These are phyloP conservation scores for Annulohypoxylon truncatum DNA, from an alignment of 2,329 filamentous ascomycete genomes.

Conservation along the genomic window DNA sequence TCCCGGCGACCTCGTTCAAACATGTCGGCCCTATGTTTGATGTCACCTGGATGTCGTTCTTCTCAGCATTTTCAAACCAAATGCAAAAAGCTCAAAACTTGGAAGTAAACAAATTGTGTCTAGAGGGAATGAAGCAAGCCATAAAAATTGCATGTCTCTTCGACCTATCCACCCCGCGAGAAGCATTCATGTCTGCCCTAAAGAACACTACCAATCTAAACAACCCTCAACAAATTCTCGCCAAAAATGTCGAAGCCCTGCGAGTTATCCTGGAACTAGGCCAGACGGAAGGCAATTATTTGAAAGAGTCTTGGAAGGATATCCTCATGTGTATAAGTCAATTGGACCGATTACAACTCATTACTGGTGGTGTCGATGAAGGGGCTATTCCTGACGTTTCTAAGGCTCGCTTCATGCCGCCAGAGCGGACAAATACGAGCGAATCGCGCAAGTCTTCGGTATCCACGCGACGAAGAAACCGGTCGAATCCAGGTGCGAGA, in stretches of 20 bases:
- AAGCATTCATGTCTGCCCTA: conserved; percentile 93
- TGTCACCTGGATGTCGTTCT: conserved; percentile 98
- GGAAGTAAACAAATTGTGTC: conserved; percentile 89
- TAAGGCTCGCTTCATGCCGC: conserved; percentile 77
- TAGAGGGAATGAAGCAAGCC: conserved; percentile 94
- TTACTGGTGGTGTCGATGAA: conserved; percentile 94
- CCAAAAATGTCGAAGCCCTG: conserved; percentile 95
- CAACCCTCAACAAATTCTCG: conserved; percentile 93
- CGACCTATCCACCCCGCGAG: conserved; percentile 89
- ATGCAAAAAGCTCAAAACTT: conserved; percentile 94
- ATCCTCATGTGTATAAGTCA: conserved; percentile 95
- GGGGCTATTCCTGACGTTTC: conserved; percentile 92
- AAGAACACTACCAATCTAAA: conserved; percentile 96
- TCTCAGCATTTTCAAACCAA: conserved; percentile 91
- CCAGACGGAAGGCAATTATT: conserved; percentile 88
- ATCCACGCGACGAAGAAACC: conserved; percentile 62
- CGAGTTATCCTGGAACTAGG: conserved; percentile 93
- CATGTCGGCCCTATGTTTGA: conserved; percentile 99
- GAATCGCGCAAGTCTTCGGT: conserved; percentile 76
- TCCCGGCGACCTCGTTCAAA: conserved; percentile 91
- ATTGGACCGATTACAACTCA: conserved; percentile 92
- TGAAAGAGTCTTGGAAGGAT: conserved; percentile 94
- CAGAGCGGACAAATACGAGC: conserved; percentile 63
- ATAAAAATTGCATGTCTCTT: conserved; percentile 95
- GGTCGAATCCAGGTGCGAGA: conserved; percentile 70